A percentile compares a stretch with the other conserved stretches of the same genome.
phyloP scores from a whole-genome alignment of 345 rosid genomes.

The Kernera saxatilis region DNA sequence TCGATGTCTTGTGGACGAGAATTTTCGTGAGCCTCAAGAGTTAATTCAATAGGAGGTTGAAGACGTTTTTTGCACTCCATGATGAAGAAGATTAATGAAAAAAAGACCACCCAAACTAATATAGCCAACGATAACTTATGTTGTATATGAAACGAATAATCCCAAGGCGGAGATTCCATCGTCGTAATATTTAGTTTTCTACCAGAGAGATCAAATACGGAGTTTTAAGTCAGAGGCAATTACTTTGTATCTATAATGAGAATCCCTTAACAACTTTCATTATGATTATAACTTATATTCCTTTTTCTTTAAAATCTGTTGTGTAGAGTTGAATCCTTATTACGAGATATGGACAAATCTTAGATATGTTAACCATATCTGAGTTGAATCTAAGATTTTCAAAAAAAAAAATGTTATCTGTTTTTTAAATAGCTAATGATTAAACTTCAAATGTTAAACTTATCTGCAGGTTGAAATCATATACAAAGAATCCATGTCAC shows the following conservation, averaged over 20 bases:
- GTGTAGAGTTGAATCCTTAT: neutral
- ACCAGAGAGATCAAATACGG: neutral
- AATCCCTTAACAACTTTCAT: too few species aligned
- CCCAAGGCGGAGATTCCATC: neutral
- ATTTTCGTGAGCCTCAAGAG: neutral
- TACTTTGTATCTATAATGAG: too few species aligned
- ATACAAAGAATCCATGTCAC: too few species aligned
- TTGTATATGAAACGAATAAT: neutral
- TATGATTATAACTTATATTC: too few species aligned
- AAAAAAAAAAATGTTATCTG: too few species aligned
- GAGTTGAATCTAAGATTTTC: too few species aligned
- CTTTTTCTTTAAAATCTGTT: too few species aligned
- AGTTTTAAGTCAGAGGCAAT: too few species aligned
- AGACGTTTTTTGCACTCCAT: neutral
- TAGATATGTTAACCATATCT: too few species aligned
- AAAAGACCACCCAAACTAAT: neutral
- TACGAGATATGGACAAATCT: neutral
- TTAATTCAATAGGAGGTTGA: neutral
- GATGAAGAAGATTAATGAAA: neutral
- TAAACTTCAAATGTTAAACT: too few species aligned
- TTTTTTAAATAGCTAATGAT: too few species aligned
- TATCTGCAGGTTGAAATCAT: too few species aligned
- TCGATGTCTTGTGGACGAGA: neutral
- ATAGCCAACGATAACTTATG: neutral
- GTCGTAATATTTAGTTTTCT: neutral